Conservation (phyloP, 306 rosid species). For the Oemleria cerasiformis region DNA sequence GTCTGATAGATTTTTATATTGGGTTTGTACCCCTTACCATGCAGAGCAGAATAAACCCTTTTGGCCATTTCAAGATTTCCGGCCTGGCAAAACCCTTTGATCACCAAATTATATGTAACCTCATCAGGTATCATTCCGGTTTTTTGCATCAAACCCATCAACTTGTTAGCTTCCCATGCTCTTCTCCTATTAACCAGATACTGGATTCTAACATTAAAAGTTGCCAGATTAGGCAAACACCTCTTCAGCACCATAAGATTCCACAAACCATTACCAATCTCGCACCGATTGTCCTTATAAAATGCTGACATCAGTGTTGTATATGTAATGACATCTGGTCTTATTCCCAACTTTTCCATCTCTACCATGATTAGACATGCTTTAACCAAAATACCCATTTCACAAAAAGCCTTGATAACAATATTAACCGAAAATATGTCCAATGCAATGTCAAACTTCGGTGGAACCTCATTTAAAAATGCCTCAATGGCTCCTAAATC, state of each 20-base stretch:
- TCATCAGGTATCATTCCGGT: conserved; percentile 58
- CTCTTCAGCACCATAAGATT: conserved; percentile 68
- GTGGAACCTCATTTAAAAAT: conserved; percentile 29
- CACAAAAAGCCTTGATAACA: conserved; percentile 56
- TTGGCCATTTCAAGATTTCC: conserved; percentile 64
- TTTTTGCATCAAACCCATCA: conserved; percentile 50
- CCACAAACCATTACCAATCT: conserved; percentile 76
- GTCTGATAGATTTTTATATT: conserved; percentile 70
- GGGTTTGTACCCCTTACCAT: conserved; percentile 44
- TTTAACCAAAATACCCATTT: conserved; percentile 35
- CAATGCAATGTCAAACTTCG: conserved; percentile 36
- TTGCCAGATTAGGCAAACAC: conserved; percentile 55
- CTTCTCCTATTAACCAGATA: conserved; percentile 46
- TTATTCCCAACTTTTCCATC: conserved; percentile 48
- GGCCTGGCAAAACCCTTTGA: conserved; percentile 63
- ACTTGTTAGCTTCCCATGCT: conserved; percentile 64
- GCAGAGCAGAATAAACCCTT: conserved; percentile 55
- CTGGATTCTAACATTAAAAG: conserved; percentile 73
- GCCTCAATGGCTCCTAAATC: conserved; percentile 31
- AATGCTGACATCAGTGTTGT: conserved; percentile 66
- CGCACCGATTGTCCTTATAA: conserved; percentile 44
- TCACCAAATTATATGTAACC: conserved; percentile 63
- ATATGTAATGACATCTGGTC: conserved; percentile 63
- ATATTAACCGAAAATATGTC: conserved; percentile 58
- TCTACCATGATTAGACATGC: conserved; percentile 56